Percentiles rank a stretch among this genome's conserved stretches.
Evolutionary conservation across 2,329 filamentous ascomycete species (phyloP).

Genomic region (Nemania diffusa): DNA sequence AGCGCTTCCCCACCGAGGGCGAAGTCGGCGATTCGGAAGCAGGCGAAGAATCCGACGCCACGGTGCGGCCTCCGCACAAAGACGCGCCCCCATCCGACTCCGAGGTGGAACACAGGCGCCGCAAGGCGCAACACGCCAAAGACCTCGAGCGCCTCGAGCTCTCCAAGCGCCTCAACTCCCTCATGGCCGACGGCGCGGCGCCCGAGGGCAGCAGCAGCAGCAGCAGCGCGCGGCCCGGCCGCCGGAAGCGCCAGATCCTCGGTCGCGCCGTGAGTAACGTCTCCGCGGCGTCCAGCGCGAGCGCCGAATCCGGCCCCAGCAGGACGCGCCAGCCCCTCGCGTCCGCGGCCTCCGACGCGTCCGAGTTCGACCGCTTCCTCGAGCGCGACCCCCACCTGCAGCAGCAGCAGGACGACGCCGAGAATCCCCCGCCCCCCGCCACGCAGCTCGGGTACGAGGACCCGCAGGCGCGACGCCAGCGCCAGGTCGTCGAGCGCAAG

Average conservation of each 20-base stretch:
- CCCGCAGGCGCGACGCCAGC: slow-evolving; percentile 56
- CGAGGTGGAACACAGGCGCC: slow-evolving; percentile 39
- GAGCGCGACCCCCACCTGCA: slow-evolving; percentile 32
- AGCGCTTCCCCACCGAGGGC: slow-evolving; percentile 50
- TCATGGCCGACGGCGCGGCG: slow-evolving; percentile 34
- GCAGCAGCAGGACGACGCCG: slow-evolving; percentile 15
- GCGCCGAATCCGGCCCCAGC: slow-evolving; percentile 51
- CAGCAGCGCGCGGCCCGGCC: slow-evolving; percentile 41
- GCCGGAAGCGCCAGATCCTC: slow-evolving; percentile 61
- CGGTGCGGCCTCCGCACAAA: slow-evolving; percentile 14
- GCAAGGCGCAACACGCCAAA: slow-evolving; percentile 34
- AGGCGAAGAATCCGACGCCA: slow-evolving; percentile 45
- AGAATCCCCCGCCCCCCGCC: slow-evolving; percentile 52
- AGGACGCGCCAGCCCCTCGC: slow-evolving; percentile 18
- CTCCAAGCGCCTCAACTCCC: slow-evolving; percentile 44
- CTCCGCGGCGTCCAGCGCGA: slow-evolving; percentile 61
- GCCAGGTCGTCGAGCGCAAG: slow-evolving; percentile 42
- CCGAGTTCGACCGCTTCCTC: slow-evolving; percentile 37
- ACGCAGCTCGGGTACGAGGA: slow-evolving; percentile 67
- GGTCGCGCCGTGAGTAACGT: slow-evolving; percentile 69
- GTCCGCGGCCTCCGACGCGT: not conserved
- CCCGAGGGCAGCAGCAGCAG: slow-evolving; percentile 33
- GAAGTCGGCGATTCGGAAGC: slow-evolving; percentile 59
- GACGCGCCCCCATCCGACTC: slow-evolving; percentile 19
- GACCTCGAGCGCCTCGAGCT: slow-evolving; percentile 41